Evolutionary conservation across 257 asterid species (phyloP).

Genomic region (Nicotiana benthamiana): DNA sequence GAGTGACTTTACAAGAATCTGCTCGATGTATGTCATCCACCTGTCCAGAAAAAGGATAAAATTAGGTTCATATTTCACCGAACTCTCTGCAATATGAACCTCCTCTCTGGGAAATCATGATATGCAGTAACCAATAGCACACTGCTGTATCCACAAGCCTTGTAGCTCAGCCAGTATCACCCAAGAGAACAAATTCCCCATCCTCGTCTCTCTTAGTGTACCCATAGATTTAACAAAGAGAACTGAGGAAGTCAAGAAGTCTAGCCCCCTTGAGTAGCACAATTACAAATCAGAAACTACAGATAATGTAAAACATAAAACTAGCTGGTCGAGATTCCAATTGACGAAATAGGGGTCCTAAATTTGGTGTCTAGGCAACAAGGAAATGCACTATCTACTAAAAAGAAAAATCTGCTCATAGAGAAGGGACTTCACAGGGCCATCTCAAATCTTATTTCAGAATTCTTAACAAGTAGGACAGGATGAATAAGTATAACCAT

Average conservation of each 20-base stretch:
- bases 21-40: conserved; percentile 67
- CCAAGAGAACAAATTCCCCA: neutral
- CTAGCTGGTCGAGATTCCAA: neutral
- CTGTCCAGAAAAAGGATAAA: conserved; percentile 30
- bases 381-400: neutral
- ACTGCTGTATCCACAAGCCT: neutral
- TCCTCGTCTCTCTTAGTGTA: neutral
- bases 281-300: neutral
- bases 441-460: neutral
- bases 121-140: neutral
- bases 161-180: neutral
- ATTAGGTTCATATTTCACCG: conserved; percentile 6
- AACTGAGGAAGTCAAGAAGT: neutral
- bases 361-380: neutral
- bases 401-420: neutral
- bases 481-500: neutral
- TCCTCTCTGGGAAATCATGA: neutral
- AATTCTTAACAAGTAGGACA: neutral
- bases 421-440: neutral
- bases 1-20: conserved; percentile 90
- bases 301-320: neutral
- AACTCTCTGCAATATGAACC: neutral
- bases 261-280: neutral
- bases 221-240: neutral
- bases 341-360: neutral